Evolutionary conservation across 495 filamentous ascomycete species (phyloP).

Genomic region (Chaetomium cochliodes): DNA sequence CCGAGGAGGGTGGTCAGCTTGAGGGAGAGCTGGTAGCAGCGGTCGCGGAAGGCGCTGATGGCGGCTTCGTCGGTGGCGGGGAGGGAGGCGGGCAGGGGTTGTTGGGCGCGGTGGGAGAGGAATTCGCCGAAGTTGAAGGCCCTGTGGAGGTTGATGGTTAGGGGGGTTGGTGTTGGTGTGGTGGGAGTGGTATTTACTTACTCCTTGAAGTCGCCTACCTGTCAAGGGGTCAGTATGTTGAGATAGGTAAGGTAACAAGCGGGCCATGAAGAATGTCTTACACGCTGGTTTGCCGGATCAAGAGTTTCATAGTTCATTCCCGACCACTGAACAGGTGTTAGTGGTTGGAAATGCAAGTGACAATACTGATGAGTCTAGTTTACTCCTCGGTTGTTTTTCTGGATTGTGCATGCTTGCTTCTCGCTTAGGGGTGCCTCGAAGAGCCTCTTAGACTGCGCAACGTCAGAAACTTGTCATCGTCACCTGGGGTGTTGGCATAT

Average conservation of each 20-base stretch:
- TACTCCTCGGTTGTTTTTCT: slow-evolving; percentile 71
- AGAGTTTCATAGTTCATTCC: slow-evolving; percentile 85
- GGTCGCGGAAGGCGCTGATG: slow-evolving; percentile 61
- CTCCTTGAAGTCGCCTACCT: slow-evolving; percentile 95
- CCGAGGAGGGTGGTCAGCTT: slow-evolving; percentile 73
- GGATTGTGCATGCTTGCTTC: slow-evolving; percentile 71
- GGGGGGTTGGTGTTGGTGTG: neutral
- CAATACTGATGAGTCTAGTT: neutral
- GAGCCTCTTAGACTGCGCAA: slow-evolving; percentile 68
- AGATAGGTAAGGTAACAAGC: too few species aligned
- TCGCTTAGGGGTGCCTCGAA: slow-evolving; percentile 69
- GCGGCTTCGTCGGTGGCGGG: slow-evolving; percentile 53
- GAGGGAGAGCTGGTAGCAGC: slow-evolving; percentile 71
- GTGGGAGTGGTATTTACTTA: slow-evolving; percentile 43
- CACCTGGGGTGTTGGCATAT: neutral
- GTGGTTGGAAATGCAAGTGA: neutral
- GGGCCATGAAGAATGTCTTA: slow-evolving; percentile 34
- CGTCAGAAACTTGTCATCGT: neutral
- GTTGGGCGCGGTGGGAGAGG: slow-evolving; percentile 66
- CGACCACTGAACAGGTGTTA: slow-evolving; percentile 56
- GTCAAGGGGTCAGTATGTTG: slow-evolving; percentile 13
- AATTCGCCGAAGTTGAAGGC: slow-evolving; percentile 92
- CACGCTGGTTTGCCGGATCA: slow-evolving; percentile 79
- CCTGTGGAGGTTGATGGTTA: slow-evolving; percentile 45
- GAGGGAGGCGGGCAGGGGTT: slow-evolving; percentile 73